These are phyloP conservation scores for Gossypium mustelinum DNA, from an alignment of 345 rosid species.

Conservation along the genomic window DNA sequence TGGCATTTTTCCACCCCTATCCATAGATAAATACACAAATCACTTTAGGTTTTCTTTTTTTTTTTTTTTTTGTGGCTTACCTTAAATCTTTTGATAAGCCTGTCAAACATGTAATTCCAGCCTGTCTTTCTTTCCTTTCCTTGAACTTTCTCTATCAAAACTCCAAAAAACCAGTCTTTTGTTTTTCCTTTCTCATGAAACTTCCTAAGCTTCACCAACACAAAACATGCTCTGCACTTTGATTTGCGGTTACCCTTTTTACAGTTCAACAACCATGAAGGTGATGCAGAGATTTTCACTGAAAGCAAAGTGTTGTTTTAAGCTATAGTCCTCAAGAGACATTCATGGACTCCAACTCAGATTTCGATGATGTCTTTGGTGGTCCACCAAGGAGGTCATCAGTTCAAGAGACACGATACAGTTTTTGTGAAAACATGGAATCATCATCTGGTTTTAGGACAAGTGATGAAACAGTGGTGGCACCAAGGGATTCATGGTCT, in stretches of 20 bases:
- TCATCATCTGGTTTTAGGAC: conserved; percentile 14
- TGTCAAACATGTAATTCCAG: conserved; percentile 1
- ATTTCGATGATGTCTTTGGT: conserved; percentile 79
- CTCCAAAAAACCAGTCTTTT: neutral
- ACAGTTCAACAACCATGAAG: neutral
- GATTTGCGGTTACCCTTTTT: neutral
- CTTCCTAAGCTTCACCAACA: conserved; percentile 9
- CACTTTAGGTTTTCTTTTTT: neutral
- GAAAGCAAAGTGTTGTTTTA: conserved; percentile 34
- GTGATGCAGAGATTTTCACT: conserved; percentile 31
- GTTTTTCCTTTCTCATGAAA: neutral
- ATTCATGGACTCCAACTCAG: conserved; percentile 31
- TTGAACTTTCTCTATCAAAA: conserved; percentile 21
- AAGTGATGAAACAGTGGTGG: conserved; percentile 19
- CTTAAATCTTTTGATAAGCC: conserved; percentile 16
- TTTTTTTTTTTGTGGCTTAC: conserved; percentile 29
- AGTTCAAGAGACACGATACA: conserved; percentile 35
- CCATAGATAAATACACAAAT: conserved; percentile 6
- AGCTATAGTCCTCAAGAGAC: conserved; percentile 29
- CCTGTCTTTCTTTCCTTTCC: conserved; percentile 4
- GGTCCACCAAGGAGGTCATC: conserved; percentile 75
- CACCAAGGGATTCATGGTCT: conserved; percentile 32
- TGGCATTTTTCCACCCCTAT: conserved; percentile 23
- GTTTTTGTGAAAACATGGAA: conserved; percentile 42
- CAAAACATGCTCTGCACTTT: conserved; percentile 1